Evolutionary conservation across 805 yeast genomes (phyloP).

Genomic region (Saccharomycopsis sp.): DNA sequence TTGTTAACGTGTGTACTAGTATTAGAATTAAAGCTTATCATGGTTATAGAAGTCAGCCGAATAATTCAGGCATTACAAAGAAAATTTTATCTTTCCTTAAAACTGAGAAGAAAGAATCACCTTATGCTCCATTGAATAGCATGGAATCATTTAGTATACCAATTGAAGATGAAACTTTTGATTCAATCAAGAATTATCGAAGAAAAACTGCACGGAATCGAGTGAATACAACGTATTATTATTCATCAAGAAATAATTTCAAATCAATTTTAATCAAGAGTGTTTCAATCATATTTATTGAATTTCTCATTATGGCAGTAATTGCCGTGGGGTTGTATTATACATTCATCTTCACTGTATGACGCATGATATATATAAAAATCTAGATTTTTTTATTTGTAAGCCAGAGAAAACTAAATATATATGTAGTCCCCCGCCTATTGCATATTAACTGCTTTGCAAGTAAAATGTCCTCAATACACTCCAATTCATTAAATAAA

Average conservation of each 20-base stretch:
- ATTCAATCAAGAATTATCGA: conserved; percentile 4
- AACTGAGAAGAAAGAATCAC: conserved; percentile 1
- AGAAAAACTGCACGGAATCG: conserved; percentile 5
- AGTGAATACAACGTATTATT: background rate
- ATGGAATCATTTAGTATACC: conserved; percentile 12
- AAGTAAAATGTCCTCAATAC: too few species aligned
- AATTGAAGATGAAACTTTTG: conserved; percentile 5
- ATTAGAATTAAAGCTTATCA: conserved; percentile 1
- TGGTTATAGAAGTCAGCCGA: conserved; percentile 4
- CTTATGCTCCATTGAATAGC: conserved; percentile 3
- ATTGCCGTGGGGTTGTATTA: conserved; percentile 7
- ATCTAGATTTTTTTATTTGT: too few species aligned
- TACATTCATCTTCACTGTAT: background rate
- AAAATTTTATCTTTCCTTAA: background rate
- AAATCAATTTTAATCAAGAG: background rate
- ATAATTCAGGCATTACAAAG: too few species aligned
- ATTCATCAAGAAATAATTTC: background rate
- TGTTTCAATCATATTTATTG: conserved; percentile 1
- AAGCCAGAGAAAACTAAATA: too few species aligned
- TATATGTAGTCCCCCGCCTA: too few species aligned
- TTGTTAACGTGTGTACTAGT: conserved; percentile 1
- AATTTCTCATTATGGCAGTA: conserved; percentile 3
- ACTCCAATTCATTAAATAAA: conserved; percentile 47
- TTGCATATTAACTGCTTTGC: too few species aligned
- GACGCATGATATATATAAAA: too few species aligned